Base-by-base conservation (phyloP, 2,329 filamentous ascomycete species). In the Neonectria ditissima region DNA sequence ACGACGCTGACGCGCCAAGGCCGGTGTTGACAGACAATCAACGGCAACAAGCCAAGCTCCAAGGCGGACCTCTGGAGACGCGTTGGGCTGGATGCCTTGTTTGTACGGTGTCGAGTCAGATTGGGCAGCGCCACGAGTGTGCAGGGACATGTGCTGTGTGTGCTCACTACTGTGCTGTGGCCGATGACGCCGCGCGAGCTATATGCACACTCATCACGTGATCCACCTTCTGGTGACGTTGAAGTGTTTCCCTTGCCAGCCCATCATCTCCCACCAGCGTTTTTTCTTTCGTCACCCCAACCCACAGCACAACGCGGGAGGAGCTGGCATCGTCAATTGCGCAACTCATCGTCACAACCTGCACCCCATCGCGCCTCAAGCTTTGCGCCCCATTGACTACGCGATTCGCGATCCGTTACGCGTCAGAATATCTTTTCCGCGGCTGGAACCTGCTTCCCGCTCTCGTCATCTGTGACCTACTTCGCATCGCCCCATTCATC, bases 251-350 rank as follows among this genome's bases (percentile, higher is more conserved):
- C 74, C 70, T 67, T 68, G 65, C 67, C 70, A 71, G 68, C 72
- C 74, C 69, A 73, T 74, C 72, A 73, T 76, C 69, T 73, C 67
- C 62, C 68, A 72, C 71, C 71, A 69, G 70, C 72, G 70, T 77
- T 78, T 77, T 76, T 75, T 73, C 74, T 73, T 69, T 73, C 74
- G 69, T 77, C 73, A 75, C 73, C 69, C 74, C 74, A 75, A 75
- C 73, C 65, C 72, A 65, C 68, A 74, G 67, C 74, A 77, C 69
- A 73, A 76, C 71, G 73, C 73, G 74, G 68, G 72, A 71, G 70
- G 67, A 73, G 73, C 74, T 73, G 71, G 58, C 67, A 70, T 65
- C 73, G 64, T 66, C 72, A 76, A 73, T 74, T 72, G 75, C 76
- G 76, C 73, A 69, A 70, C 70, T 64, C 69, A 77, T 77, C 75